Evolutionary conservation across 345 rosid species (phyloP).

Genomic region (Dovyalis caffra): DNA sequence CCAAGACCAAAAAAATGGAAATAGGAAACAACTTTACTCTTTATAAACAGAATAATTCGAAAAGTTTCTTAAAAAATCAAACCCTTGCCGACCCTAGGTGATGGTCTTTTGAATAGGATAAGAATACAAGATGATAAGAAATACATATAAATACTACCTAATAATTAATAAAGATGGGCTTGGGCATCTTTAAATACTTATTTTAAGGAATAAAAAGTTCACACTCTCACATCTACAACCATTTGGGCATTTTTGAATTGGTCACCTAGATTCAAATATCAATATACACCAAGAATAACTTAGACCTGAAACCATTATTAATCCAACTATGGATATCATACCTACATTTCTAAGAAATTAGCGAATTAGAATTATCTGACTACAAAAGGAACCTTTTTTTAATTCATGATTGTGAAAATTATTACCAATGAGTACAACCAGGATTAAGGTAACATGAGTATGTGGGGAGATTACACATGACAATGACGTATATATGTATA

Average conservation of each 20-base stretch:
- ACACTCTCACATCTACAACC: not conserved
- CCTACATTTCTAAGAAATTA: not conserved
- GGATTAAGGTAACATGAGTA: not conserved
- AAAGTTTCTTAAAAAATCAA: too few species aligned
- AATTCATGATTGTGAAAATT: not conserved
- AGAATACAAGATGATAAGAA: not conserved
- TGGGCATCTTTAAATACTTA: not conserved
- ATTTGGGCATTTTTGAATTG: not conserved
- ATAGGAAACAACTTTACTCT: not conserved
- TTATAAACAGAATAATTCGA: not conserved
- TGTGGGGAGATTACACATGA: not conserved
- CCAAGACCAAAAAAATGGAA: not conserved
- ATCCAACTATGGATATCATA: not conserved
- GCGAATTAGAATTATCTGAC: not conserved
- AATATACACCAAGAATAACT: not conserved
- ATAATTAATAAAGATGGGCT: not conserved
- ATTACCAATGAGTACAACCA: not conserved
- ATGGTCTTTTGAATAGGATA: not conserved
- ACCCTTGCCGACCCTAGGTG: not conserved
- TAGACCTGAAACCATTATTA: not conserved
- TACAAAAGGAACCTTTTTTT: not conserved
- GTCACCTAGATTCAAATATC: not conserved
- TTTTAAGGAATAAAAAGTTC: not conserved
- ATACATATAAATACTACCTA: not conserved
- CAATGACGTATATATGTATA: not conserved